These are phyloP conservation scores for Flueggea neowawraea DNA, from an alignment of 441 rosid genomes.

Conservation along the genomic window DNA sequence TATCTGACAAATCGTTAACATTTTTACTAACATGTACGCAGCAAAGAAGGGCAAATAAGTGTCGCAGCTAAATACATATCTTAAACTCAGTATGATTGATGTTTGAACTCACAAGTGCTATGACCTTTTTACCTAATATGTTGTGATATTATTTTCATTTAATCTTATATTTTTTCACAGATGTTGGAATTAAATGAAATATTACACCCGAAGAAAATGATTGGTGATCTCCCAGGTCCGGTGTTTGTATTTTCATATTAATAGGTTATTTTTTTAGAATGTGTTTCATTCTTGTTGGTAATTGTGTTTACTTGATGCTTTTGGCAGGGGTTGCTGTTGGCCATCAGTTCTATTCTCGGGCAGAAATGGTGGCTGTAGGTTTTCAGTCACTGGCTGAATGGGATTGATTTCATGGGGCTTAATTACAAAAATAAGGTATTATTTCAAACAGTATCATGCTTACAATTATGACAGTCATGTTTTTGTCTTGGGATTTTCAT, in stretches of 20 bases:
- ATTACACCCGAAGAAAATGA: conserved; percentile 54
- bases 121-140: too few species aligned
- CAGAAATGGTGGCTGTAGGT: conserved; percentile 87
- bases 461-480: not conserved
- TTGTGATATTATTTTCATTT: conserved; percentile 1
- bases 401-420: conserved; percentile 76
- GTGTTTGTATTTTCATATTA: not conserved
- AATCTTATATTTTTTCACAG: conserved; percentile 29
- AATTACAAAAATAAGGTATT: conserved; percentile 38
- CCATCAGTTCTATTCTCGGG: conserved; percentile 80
- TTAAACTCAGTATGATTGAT: too few species aligned
- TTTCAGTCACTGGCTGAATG: conserved; percentile 91
- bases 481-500: not conserved
- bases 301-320: not conserved
- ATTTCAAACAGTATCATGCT: not conserved
- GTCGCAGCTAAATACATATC: too few species aligned
- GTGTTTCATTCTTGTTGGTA: not conserved
- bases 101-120: too few species aligned
- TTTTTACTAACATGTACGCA: too few species aligned
- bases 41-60: too few species aligned
- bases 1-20: too few species aligned
- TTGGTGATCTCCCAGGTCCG: conserved; percentile 72
- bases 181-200: conserved; percentile 40
- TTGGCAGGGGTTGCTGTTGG: conserved; percentile 72
- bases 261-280: not conserved